Percentiles rank a stretch among this genome's conserved stretches.
These are phyloP conservation scores for Saturnispora hagleri DNA, from an alignment of 805 yeast genomes.

Conservation along the genomic window DNA sequence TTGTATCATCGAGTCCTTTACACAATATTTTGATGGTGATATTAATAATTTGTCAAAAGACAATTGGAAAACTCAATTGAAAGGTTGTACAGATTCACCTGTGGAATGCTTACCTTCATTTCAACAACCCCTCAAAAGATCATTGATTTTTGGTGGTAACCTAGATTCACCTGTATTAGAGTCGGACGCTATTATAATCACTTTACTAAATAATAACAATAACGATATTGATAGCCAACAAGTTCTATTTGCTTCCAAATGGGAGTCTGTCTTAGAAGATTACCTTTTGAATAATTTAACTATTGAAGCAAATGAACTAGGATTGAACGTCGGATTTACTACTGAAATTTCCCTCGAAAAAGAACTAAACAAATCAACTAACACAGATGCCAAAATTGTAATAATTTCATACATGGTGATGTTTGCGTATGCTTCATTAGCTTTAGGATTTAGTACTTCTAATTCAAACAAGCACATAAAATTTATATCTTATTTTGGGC, in stretches of 20 bases:
- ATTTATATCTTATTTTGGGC: conserved; percentile 6
- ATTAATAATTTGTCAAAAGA: conserved; percentile 37
- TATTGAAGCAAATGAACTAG: conserved; percentile 38
- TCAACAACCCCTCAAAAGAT: conserved; percentile 78
- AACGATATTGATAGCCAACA: conserved; percentile 34
- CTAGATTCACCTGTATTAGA: conserved; percentile 36
- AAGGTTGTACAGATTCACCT: conserved; percentile 65
- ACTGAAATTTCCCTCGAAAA: conserved; percentile 80
- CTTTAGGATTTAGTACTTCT: conserved; percentile 46
- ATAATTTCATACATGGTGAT: conserved; percentile 69
- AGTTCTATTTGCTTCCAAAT: conserved; percentile 35
- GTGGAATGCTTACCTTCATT: conserved; percentile 85
- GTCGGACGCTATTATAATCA: conserved; percentile 67
- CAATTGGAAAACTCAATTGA: conserved; percentile 47
- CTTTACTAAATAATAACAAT: conserved; percentile 56
- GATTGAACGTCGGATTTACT: conserved; percentile 59
- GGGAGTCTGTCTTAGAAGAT: conserved; percentile 65
- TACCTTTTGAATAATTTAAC: conserved; percentile 37
- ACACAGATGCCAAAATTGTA: conserved; percentile 66
- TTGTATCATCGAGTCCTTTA: conserved; percentile 80
- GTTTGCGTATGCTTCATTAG: conserved; percentile 82
- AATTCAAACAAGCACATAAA: not conserved
- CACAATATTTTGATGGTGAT: conserved; percentile 77
- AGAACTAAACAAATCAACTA: conserved; percentile 74
- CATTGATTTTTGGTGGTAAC: conserved; percentile 58